phyloP scores from a whole-genome alignment of 2,329 filamentous ascomycete genomes.

The Chrysosporium queenslandicum region DNA sequence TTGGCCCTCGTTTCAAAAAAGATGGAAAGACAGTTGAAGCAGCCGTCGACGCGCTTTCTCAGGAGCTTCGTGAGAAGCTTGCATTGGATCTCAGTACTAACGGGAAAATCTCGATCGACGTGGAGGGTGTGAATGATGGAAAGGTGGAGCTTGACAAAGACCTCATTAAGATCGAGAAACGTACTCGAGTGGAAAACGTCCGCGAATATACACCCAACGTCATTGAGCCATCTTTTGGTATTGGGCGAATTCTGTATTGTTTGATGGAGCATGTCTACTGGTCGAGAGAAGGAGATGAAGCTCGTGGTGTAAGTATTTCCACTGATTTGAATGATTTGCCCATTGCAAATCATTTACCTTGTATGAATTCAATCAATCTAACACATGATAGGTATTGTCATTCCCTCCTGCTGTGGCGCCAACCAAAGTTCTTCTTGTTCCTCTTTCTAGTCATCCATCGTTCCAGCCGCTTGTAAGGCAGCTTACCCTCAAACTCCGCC shows the following conservation, averaged over 20 bases:
- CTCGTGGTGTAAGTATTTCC: conserved; percentile 64
- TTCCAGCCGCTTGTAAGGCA: conserved; percentile 69
- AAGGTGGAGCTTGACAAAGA: conserved; percentile 73
- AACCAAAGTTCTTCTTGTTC: conserved; percentile 87
- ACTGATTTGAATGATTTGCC: too few relatives aligned
- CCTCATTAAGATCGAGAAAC: conserved; percentile 71
- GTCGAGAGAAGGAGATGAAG: conserved; percentile 74
- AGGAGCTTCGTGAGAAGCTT: conserved; percentile 71
- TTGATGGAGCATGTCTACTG: conserved; percentile 94
- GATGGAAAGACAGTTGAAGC: conserved; percentile 77
- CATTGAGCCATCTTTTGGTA: conserved; percentile 95
- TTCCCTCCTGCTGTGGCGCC: conserved; percentile 75
- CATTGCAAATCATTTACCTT: not conserved
- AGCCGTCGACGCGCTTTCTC: conserved; percentile 62
- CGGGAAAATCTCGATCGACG: conserved; percentile 67
- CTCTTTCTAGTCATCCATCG: conserved; percentile 67
- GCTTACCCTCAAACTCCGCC: conserved; percentile 66
- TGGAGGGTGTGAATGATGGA: conserved; percentile 56
- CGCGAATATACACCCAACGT: conserved; percentile 92
- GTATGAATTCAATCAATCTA: not conserved
- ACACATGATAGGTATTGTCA: conserved; percentile 49
- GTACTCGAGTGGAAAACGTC: conserved; percentile 69
- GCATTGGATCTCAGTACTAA: conserved; percentile 61
- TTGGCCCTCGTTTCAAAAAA: conserved; percentile 91
- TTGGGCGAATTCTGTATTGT: conserved; percentile 86